These are phyloP conservation scores for Gracilaria gracilis DNA, from an alignment of 23 red algal genomes.

Conservation along the genomic window DNA sequence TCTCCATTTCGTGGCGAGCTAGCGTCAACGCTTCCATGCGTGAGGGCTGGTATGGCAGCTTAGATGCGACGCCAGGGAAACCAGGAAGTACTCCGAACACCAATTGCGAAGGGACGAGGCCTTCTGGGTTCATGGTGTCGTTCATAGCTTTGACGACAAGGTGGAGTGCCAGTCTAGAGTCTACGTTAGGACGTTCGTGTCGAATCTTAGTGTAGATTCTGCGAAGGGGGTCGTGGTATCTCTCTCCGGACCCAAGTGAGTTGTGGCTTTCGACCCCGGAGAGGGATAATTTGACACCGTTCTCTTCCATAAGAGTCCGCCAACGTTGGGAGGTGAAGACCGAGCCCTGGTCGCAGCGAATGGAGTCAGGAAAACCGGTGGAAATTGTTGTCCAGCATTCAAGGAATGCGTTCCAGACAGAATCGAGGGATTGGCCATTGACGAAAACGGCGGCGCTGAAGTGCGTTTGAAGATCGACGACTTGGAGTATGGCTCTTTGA, in stretches of 20 bases:
- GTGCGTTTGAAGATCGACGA: conserved; percentile 13
- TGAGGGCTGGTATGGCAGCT: not conserved
- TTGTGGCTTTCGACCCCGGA: conserved; percentile 23
- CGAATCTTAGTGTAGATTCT: not conserved
- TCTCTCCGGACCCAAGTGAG: conserved; percentile 20
- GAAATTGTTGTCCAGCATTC: conserved; percentile 24
- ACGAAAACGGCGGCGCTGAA: not conserved
- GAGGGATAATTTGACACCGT: not conserved
- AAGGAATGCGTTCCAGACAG: conserved; percentile 39
- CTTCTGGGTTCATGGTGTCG: conserved; percentile 12
- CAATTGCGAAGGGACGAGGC: not conserved
- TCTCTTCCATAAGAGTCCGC: not conserved
- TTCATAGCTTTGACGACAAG: conserved; percentile 16
- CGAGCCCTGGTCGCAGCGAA: conserved; percentile 15
- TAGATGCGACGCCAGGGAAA: not conserved
- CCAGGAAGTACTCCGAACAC: not conserved
- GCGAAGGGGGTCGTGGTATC: conserved; percentile 31
- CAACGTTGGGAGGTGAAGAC: conserved; percentile 1
- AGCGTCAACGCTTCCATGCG: not conserved
- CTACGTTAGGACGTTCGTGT: not conserved
- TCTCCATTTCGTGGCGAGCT: not conserved
- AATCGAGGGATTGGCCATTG: not conserved
- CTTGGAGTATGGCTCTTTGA: too few species aligned
- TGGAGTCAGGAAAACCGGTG: conserved; percentile 6
- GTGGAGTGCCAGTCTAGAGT: not conserved